Conservation (phyloP, 495 filamentous ascomycete genomes). For the Aspergillus leporis region DNA sequence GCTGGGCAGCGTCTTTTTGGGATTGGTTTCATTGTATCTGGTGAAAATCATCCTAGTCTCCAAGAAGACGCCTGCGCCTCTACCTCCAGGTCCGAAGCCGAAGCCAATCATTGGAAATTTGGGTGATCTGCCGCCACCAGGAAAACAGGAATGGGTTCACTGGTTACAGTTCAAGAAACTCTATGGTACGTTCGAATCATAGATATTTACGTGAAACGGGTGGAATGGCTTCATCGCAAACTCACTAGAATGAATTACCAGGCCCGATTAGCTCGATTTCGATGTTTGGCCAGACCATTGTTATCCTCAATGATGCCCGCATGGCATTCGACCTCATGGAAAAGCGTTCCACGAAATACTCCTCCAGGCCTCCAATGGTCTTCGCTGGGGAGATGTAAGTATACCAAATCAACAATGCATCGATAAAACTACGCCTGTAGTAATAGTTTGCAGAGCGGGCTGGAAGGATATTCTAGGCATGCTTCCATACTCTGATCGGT, state of each 20-base stretch:
- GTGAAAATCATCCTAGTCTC: background rate
- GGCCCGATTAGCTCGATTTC: conserved; percentile 55
- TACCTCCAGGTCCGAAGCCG: conserved; percentile 47
- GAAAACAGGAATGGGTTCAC: conserved; percentile 41
- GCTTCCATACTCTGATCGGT: conserved; percentile 36
- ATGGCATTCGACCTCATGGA: conserved; percentile 47
- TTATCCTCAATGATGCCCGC: conserved; percentile 48
- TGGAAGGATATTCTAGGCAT: conserved; percentile 40
- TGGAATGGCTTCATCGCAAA: background rate
- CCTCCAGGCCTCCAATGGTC: conserved; percentile 37
- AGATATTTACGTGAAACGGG: background rate
- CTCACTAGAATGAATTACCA: conserved; percentile 1
- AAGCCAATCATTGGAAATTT: conserved; percentile 49
- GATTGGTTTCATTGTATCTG: conserved; percentile 3
- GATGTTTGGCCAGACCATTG: conserved; percentile 45
- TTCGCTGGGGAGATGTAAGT: conserved; percentile 46
- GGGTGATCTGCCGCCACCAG: conserved; percentile 40
- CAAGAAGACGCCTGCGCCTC: conserved; percentile 12
- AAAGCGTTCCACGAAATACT: conserved; percentile 45
- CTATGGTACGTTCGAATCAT: conserved; percentile 33
- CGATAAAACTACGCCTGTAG: background rate
- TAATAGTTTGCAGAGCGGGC: conserved; percentile 24
- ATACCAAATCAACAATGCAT: too few relatives aligned
- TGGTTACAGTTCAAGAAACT: conserved; percentile 48
- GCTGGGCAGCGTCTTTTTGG: conserved; percentile 4